Conservation (phyloP, 371 early-diverging fungal species). For the Mortierella sp. region DNA sequence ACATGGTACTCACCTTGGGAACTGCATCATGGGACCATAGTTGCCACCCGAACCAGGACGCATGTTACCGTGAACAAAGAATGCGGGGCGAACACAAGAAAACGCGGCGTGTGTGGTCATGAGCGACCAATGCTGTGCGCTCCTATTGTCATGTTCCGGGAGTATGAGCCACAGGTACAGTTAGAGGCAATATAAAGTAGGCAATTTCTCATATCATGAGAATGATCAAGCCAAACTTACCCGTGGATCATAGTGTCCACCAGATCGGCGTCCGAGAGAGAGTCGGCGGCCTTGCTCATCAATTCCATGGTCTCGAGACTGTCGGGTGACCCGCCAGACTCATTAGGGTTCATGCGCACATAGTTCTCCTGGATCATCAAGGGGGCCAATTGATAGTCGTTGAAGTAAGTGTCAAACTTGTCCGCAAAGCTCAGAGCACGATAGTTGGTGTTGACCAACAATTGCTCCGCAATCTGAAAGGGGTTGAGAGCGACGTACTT, state of each 20-base stretch:
- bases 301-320: constrained; percentile 64
- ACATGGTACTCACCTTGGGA: constrained; percentile 31
- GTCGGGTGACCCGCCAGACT: constrained; percentile 16
- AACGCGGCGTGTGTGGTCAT: constrained; percentile 94
- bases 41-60: constrained; percentile 53
- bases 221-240: constrained; percentile 54
- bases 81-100: constrained; percentile 92
- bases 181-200: not conserved
- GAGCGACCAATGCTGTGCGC: constrained; percentile 86
- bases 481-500: constrained; percentile 87
- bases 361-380: constrained; percentile 93
- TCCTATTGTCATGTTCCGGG: constrained; percentile 7
- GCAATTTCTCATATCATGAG: too few species aligned
- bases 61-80: constrained; percentile 77
- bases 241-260: constrained; percentile 88
- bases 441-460: constrained; percentile 73
- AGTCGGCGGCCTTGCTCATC: constrained; percentile 90
- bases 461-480: constrained; percentile 89
- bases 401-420: constrained; percentile 95
- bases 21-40: constrained; percentile 49
- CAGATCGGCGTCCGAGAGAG: constrained; percentile 91
- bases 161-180: not conserved
- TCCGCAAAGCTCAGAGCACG: constrained; percentile 73
- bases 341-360: constrained; percentile 57
- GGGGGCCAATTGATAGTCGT: constrained; percentile 92